Base-by-base conservation (phyloP, 768 basidiomycete species). In the Lactarius vividus region DNA sequence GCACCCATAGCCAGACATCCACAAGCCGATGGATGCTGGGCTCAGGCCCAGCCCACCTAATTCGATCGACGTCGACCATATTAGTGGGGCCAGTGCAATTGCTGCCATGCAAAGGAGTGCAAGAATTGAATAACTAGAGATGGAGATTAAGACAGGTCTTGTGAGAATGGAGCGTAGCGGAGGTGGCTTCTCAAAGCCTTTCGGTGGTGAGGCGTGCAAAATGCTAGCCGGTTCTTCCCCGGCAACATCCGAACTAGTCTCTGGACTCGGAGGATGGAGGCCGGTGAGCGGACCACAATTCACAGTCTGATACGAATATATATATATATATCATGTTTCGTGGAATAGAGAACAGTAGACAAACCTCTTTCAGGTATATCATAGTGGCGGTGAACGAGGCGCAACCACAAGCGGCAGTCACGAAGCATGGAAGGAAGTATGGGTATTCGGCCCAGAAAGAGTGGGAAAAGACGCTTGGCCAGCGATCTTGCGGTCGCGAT, bases 101-200 rank as follows among this genome's bases (percentile, higher is more conserved):
- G 77, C 62, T 6, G 76, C 73, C 31, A 79, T 78, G 40, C 82
- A 79, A 9, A 80, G 68, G n/a, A 85, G 77, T 18, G 76, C 77
- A n/a, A 83, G 73, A 7, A 72, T 68, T 52, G 72, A 76, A 69
- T 82, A 83, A 67, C 81, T 84, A 59, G 71, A 62, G 28, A 82
- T 71, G 26, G 81, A 75, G 55, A 84, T 72, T 53, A 80, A 64
- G 57, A 85, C 77, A 26, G 49, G 49, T 26, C 49, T 52, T 15
- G 49, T 52, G 49, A 52, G 49, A 26, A 52, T 7, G 5, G 70
- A 67, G 15, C 76, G 75, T 61, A 87, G 78, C 2, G 75, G 52
- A 10, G 69, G 13, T 0, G 74, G 73, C 29, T 31, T 40, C 20
- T 37, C 29, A 16, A 9, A n/a, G 59, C 54, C 39, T 28, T 49